Base-by-base conservation (phyloP, 2,329 filamentous ascomycete species). In the Talaromyces verruculosus region DNA sequence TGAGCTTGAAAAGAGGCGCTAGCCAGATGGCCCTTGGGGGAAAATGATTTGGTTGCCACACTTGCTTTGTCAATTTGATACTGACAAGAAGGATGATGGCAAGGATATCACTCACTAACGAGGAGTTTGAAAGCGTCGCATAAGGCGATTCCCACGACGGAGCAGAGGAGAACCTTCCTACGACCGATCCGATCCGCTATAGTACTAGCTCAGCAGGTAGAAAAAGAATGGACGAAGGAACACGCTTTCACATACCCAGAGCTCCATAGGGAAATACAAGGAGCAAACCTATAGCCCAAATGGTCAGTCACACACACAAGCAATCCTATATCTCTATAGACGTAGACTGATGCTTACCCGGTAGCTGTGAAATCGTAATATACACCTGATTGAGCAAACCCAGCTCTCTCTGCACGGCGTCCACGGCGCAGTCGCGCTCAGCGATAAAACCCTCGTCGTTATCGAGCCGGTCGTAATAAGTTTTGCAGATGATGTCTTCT, bases 51-150 rank as follows among this genome's bases (percentile, higher is more conserved):
- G 61, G 61, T 53, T 53, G 45, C 61, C 45, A 63, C 45, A 33
- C 61, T 55, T 53, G 35, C 47, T 63, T 25, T 41, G 45, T 63
- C 61, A 63, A 55, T 41, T 63, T 15, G 61, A 63, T 63, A 33
- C 47, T 53, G 47, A 39, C 19, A 51, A 63, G 33, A 43, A 53
- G 61, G 61, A 55, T 51, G 33, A 17, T 41, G 30, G 25, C 61
- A 63, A 39, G 30, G 19, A 51, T 51, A 53, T 63, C 61, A 63
- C 61, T 55, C 47, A 63, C 61, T 63, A 63, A 63, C 61, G 47
- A 63, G 61, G 45, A 63, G 61, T 55, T 63, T 63, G 45, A 63
- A 63, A 53, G 61, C 45, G 45, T 63, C 61, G 45, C 61, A 63
- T 63, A 55, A 41, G 61, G 55, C 45, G 22, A 63, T 63, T 63